Evolutionary conservation across 176 grass and related monocot genomes (phyloP).

Genomic region (Aechmea fasciata): DNA sequence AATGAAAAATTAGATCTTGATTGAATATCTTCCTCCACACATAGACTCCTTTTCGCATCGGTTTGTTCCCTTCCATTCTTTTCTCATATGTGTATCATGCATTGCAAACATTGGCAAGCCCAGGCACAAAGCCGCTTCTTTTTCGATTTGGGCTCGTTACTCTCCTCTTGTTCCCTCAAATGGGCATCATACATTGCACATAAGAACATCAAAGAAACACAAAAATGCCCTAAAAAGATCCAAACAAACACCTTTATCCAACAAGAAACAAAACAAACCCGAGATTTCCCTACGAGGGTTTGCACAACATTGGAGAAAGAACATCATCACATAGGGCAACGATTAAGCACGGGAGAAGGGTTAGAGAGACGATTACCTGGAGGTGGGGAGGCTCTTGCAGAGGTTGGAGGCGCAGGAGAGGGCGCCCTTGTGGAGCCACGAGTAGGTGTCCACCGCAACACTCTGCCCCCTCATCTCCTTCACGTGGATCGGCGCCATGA

Average conservation of each 20-base stretch:
- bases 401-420: constrained; percentile 70
- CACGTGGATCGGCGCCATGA: constrained; percentile 72
- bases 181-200: not conserved
- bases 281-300: not conserved
- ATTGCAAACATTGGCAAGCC: too few relatives aligned
- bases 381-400: constrained; percentile 86
- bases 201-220: not conserved
- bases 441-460: constrained; percentile 89
- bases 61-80: too few relatives aligned
- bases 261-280: constrained; percentile 8
- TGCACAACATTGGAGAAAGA: too few relatives aligned
- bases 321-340: too few relatives aligned
- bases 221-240: not conserved
- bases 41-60: not conserved
- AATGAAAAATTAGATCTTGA: too few relatives aligned
- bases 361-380: constrained; percentile 33
- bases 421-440: constrained; percentile 96
- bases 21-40: not conserved
- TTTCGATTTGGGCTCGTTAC: too few relatives aligned
- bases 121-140: not conserved
- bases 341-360: too few relatives aligned
- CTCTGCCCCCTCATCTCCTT: constrained; percentile 68
- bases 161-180: not conserved
- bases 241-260: not conserved
- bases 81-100: too few relatives aligned